Conservation (phyloP, 345 rosid genomes). For the Acer yangbiense region DNA sequence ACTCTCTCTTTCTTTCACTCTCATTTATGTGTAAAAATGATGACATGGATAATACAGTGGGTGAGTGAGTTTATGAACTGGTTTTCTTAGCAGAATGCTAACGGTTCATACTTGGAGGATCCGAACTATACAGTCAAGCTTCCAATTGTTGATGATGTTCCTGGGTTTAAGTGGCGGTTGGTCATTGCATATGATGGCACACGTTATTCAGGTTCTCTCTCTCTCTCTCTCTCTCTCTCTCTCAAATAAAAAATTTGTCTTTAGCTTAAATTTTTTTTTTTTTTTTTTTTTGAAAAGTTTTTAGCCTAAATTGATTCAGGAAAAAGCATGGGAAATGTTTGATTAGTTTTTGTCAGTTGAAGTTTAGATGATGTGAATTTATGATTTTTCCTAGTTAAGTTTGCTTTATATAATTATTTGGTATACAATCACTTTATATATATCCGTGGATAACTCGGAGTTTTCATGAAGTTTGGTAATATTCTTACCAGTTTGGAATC, state of each 20-base stretch:
- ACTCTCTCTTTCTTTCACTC: not conserved
- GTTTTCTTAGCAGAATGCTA: slow-evolving; percentile 21
- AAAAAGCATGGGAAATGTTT: not conserved
- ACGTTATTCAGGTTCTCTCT: slow-evolving; percentile 57
- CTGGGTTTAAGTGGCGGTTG: slow-evolving; percentile 75
- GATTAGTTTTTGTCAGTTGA: not conserved
- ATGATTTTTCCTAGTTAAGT: too few species aligned
- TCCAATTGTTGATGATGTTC: slow-evolving; percentile 18
- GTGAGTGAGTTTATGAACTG: not conserved
- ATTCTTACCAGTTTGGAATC: not conserved
- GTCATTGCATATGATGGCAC: slow-evolving; percentile 86
- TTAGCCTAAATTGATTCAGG: too few species aligned
- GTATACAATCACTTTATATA: not conserved
- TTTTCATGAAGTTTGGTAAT: slow-evolving; percentile 5
- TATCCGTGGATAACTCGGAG: not conserved
- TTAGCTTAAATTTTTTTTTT: too few species aligned
- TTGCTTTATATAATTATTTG: not conserved
- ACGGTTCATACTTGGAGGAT: slow-evolving; percentile 17
- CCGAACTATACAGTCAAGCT: slow-evolving; percentile 29
- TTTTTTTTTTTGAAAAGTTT: too few species aligned
- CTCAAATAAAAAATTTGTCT: not conserved
- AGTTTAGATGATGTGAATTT: too few species aligned
- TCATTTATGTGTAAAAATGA: not conserved
- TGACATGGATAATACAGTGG: not conserved
- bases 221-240: not conserved